phyloP scores from a whole-genome alignment of 495 filamentous ascomycete species.

The Lichenothelia convexa region DNA sequence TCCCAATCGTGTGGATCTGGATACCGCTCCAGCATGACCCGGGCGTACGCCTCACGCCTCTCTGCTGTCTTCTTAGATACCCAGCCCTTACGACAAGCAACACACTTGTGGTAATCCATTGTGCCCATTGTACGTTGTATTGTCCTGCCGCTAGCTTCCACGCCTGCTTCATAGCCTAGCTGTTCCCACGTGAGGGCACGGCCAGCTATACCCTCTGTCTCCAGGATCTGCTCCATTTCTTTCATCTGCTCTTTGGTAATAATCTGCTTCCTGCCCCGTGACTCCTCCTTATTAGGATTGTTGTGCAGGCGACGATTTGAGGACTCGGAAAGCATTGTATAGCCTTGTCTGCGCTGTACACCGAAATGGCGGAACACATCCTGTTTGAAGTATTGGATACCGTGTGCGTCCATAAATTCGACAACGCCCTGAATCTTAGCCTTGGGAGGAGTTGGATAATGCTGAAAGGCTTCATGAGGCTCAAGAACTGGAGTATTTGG shows the following conservation, averaged over 20 bases:
- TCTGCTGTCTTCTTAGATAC: neutral
- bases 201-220: neutral
- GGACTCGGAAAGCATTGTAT: neutral
- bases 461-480: no score
- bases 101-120: slow-evolving; percentile 9
- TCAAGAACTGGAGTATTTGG: no score
- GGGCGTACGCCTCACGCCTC: neutral
- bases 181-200: neutral
- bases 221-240: neutral
- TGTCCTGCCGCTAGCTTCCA: neutral
- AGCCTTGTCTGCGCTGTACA: neutral
- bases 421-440: neutral
- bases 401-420: neutral
- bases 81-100: slow-evolving; percentile 6
- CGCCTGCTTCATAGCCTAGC: neutral
- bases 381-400: neutral
- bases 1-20: slow-evolving; percentile 4
- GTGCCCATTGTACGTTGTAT: neutral
- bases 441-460: no score
- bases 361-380: neutral
- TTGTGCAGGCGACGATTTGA: neutral
- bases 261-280: neutral
- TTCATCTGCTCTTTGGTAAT: neutral
- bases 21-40: neutral
- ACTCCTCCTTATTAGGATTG: neutral